Conservation (phyloP, 2,329 filamentous ascomycete species). For the Cadophora sp. region DNA sequence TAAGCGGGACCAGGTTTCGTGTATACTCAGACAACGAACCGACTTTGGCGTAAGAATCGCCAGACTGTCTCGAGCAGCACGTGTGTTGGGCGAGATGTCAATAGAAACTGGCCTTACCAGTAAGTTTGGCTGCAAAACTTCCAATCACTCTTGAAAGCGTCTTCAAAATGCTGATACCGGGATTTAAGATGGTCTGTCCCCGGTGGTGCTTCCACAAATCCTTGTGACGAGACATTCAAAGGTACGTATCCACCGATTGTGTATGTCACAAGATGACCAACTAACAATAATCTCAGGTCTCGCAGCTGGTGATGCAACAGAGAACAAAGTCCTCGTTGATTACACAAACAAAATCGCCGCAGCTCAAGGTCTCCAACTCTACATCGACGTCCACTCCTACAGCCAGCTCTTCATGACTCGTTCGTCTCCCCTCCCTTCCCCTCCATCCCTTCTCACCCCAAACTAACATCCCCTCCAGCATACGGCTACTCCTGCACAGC, state of each 20-base stretch:
- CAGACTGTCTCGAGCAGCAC: constrained; percentile 48
- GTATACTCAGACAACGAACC: constrained; percentile 61
- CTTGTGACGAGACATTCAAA: constrained; percentile 57
- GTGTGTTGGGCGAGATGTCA: constrained; percentile 60
- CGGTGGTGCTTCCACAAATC: constrained; percentile 56
- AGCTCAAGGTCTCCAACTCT: constrained; percentile 61
- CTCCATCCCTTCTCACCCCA: neutral
- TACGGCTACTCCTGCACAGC: constrained; percentile 66
- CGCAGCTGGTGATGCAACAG: constrained; percentile 54
- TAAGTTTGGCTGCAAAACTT: neutral
- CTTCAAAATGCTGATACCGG: neutral
- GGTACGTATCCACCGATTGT: constrained; percentile 30
- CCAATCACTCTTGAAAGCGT: neutral
- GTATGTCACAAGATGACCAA: no score
- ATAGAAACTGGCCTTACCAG: constrained; percentile 62
- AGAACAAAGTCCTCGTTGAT: constrained; percentile 57
- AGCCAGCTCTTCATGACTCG: constrained; percentile 62
- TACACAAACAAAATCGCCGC: constrained; percentile 52
- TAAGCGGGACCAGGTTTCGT: constrained; percentile 49
- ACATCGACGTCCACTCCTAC: constrained; percentile 71
- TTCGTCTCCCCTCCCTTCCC: constrained; percentile 18
- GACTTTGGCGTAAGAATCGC: constrained; percentile 69
- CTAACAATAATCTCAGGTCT: constrained; percentile 42
- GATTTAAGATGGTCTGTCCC: constrained; percentile 50
- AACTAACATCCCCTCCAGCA: constrained; percentile 36